Conservation (phyloP, 805 yeast genomes). For the Maudiozyma bulderi region DNA sequence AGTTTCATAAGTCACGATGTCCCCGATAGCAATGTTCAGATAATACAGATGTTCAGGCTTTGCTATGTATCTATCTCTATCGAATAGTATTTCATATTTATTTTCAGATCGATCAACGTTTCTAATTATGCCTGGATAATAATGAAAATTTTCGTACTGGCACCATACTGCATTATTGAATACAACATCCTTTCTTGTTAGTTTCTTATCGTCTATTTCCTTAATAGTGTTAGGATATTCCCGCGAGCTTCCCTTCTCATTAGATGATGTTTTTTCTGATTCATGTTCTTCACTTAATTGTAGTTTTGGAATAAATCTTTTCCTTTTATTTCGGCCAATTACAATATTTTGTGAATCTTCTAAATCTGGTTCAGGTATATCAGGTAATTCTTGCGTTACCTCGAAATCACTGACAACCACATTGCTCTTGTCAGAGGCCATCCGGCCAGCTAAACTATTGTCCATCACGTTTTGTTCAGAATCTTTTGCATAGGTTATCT, state of each 20-base stretch:
- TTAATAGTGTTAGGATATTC: slow-evolving; percentile 1
- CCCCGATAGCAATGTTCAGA: slow-evolving; percentile 52
- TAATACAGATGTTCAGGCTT: slow-evolving; percentile 30
- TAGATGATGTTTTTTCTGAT: background rate
- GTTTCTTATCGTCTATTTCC: slow-evolving; percentile 1
- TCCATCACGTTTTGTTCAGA: background rate
- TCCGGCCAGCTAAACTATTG: background rate
- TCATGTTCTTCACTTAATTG: slow-evolving; percentile 5
- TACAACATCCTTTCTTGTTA: slow-evolving; percentile 24
- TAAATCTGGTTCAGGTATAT: slow-evolving; percentile 6
- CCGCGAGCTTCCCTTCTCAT: slow-evolving; percentile 6
- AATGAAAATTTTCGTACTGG: slow-evolving; percentile 33
- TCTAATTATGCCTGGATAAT: slow-evolving; percentile 41
- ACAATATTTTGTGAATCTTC: slow-evolving; percentile 15
- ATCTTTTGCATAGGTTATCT: slow-evolving; percentile 6
- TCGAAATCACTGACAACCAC: slow-evolving; percentile 19
- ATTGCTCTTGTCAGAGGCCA: background rate
- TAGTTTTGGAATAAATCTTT: slow-evolving; percentile 3
- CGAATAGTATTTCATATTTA: slow-evolving; percentile 13
- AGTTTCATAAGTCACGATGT: slow-evolving; percentile 33
- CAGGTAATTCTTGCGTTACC: slow-evolving; percentile 23
- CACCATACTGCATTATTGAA: slow-evolving; percentile 44
- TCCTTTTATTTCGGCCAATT: slow-evolving; percentile 5
- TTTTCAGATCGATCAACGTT: slow-evolving; percentile 2
- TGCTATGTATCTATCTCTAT: slow-evolving; percentile 10